Evolutionary conservation across 164 flowering plant species (phyloP).

Genomic region (Umbellularia californica): DNA sequence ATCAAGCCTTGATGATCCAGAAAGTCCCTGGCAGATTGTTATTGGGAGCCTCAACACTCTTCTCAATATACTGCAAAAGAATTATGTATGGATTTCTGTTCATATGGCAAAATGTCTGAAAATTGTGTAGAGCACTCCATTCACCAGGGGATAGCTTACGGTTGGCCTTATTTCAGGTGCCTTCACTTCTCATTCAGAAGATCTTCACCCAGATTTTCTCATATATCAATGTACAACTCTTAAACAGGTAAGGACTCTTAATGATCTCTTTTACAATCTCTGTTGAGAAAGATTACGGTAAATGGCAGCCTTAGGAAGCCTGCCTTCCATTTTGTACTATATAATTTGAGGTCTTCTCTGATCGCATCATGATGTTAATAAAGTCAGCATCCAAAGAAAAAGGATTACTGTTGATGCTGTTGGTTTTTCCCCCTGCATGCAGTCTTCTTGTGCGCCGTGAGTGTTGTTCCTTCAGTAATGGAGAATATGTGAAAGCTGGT

Average conservation of each 20-base stretch:
- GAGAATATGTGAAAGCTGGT: conserved; percentile 84
- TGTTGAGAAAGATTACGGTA: too few species aligned
- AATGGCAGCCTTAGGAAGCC: too few species aligned
- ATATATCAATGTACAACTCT: conserved; percentile 72
- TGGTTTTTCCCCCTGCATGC: conserved; percentile 11
- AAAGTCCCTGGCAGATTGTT: conserved; percentile 81
- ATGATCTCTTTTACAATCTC: too few species aligned
- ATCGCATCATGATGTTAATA: neutral
- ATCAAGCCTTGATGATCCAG: too few species aligned
- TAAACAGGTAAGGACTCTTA: conserved; percentile 54
- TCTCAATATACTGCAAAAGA: conserved; percentile 62
- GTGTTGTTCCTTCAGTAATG: conserved; percentile 82
- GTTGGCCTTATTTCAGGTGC: conserved; percentile 49
- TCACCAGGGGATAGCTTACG: conserved; percentile 2
- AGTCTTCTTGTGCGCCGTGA: conserved; percentile 85
- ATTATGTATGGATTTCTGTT: conserved; percentile 51
- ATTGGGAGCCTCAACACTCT: conserved; percentile 74
- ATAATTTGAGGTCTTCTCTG: neutral
- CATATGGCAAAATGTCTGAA: too few species aligned
- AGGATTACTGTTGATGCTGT: neutral
- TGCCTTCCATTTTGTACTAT: too few species aligned
- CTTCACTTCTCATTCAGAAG: conserved; percentile 60
- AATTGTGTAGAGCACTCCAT: too few species aligned
- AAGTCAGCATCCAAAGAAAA: too few species aligned
- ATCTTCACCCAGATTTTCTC: conserved; percentile 67